Evolutionary conservation across 352 stramenopile species (phyloP), one percentile per base, ranked within the genome.

Genomic region (Phytophthora colocasiae): DNA sequence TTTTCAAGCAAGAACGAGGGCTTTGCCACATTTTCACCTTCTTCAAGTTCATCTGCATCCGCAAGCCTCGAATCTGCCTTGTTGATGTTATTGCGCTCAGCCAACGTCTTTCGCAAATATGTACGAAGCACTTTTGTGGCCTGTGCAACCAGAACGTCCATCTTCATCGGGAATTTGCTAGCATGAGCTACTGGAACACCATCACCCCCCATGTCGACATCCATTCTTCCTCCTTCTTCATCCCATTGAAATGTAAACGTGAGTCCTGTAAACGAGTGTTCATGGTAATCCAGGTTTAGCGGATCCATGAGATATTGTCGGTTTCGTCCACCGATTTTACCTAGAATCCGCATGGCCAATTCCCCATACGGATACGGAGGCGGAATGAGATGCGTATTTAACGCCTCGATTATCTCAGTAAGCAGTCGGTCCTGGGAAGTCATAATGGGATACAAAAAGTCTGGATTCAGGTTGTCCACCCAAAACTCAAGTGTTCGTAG

Each of bases 381-480:
- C 24, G 98, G 96, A 41, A 97, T 87, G 29, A 99, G 71, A 69
- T 99, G 97, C 11, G 83, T 90, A 52, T 97, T 98, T 14, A 99
- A 73, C n/a, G 96, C 91, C 55, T 96, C 87, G 62, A 99, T 98
- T 52, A 99, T 92, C 49, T 98, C 89, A 10, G 93, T 97, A 9
- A 99, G 82, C 29, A 97, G 50, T 6, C 87, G 77, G 17, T 95
- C 89, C 53, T 97, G 88, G 9, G 87, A 96, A 10, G 85, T 95
- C 88, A 98, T 96, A 66, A 98, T 96, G 38, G 90, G 87, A 73
- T 98, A 98, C 27, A 99, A 69, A 67, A 98, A 99, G 58, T 99
- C 95, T 6, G 97, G 92, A 73, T 99, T 98, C 14, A 99, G 75
- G 71, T 99, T 99, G 73, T 99, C 97, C 7, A 99, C 92, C 98